Percentiles rank a stretch among this genome's conserved stretches.
phyloP scores from a whole-genome alignment of 148 eudicot genomes.

The Euryodendron excelsum region DNA sequence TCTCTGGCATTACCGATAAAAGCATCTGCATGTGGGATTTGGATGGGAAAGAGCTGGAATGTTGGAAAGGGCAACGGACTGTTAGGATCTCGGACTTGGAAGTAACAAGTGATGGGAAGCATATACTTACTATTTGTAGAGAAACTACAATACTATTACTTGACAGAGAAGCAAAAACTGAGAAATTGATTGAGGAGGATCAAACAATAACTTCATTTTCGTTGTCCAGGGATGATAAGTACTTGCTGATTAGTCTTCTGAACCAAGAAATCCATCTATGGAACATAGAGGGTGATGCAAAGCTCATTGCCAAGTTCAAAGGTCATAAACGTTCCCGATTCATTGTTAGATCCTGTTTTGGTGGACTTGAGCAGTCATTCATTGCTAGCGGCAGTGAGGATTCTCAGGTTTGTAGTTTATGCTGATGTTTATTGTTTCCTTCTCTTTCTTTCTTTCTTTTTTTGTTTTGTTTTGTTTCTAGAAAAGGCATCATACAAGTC shows the following conservation, averaged over 20 bases:
- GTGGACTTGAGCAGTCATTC: slow-evolving; percentile 76
- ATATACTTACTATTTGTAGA: slow-evolving; percentile 60
- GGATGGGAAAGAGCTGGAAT: slow-evolving; percentile 66
- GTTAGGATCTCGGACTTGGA: slow-evolving; percentile 62
- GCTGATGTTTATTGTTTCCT: too few relatives aligned
- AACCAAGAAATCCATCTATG: slow-evolving; percentile 83
- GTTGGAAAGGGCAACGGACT: slow-evolving; percentile 69
- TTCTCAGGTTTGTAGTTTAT: slow-evolving; percentile 57
- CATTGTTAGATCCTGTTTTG: slow-evolving; percentile 74
- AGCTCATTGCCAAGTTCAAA: slow-evolving; percentile 55
- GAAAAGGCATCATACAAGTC: too few relatives aligned
- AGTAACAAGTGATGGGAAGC: slow-evolving; percentile 55
- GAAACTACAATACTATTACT: slow-evolving; percentile 47
- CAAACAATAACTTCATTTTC: slow-evolving; percentile 67
- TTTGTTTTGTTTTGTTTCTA: too few relatives aligned
- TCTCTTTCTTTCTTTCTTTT: too few relatives aligned
- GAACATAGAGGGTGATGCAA: slow-evolving; percentile 57
- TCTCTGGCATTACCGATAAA: slow-evolving; percentile 64
- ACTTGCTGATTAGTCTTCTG: slow-evolving; percentile 50
- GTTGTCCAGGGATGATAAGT: slow-evolving; percentile 57
- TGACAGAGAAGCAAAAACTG: slow-evolving; percentile 55
- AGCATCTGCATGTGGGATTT: slow-evolving; percentile 78
- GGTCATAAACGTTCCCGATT: slow-evolving; percentile 79
- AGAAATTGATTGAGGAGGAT: slow-evolving; percentile 63
- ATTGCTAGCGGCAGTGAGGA: slow-evolving; percentile 93